Percentiles rank a stretch among this genome's conserved stretches.
Conservation (phyloP, 805 yeast genomes). For the Nadsonia fulvescens region DNA sequence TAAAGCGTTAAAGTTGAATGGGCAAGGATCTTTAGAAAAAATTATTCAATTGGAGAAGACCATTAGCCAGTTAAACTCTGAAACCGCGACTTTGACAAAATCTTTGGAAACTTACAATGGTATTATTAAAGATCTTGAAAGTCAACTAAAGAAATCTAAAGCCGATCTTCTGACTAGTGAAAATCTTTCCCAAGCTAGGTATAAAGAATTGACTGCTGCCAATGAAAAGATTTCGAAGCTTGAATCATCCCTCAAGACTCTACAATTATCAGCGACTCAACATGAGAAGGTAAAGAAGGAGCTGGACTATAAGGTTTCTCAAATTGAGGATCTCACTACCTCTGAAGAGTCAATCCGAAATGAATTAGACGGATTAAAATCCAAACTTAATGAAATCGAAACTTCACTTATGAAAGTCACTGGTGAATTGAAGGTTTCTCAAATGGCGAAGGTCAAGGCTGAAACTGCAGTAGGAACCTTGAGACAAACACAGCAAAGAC, state of each 20-base stretch:
- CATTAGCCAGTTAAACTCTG: constrained; percentile 1
- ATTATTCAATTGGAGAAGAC: too few species aligned
- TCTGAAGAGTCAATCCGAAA: constrained; percentile 16
- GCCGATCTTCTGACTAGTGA: constrained; percentile 15
- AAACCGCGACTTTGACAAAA: background rate
- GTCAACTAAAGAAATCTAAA: constrained; percentile 1
- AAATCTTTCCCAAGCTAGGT: constrained; percentile 26
- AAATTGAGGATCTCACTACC: constrained; percentile 8
- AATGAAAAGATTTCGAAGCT: constrained; percentile 7
- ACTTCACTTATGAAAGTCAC: constrained; percentile 24
- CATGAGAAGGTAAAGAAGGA: constrained; percentile 6
- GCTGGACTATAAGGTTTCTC: constrained; percentile 5
- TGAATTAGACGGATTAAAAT: constrained; percentile 21
- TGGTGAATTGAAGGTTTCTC: constrained; percentile 22
- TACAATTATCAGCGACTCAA: constrained; percentile 1
- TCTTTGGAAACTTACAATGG: constrained; percentile 1
- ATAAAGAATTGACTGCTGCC: constrained; percentile 19
- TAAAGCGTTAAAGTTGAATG: constrained; percentile 23
- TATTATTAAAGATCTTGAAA: constrained; percentile 1
- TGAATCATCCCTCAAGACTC: constrained; percentile 3
- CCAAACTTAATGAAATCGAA: constrained; percentile 23
- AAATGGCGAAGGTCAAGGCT: constrained; percentile 21
- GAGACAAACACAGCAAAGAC: constrained; percentile 4
- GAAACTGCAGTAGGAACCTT: constrained; percentile 9
- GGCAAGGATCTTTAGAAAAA: constrained; percentile 5